A percentile compares a stretch with the other conserved stretches of the same genome.
Evolutionary conservation across 371 early-diverging fungal species (phyloP).

Genomic region (Homolaphlyctis polyrhiza): DNA sequence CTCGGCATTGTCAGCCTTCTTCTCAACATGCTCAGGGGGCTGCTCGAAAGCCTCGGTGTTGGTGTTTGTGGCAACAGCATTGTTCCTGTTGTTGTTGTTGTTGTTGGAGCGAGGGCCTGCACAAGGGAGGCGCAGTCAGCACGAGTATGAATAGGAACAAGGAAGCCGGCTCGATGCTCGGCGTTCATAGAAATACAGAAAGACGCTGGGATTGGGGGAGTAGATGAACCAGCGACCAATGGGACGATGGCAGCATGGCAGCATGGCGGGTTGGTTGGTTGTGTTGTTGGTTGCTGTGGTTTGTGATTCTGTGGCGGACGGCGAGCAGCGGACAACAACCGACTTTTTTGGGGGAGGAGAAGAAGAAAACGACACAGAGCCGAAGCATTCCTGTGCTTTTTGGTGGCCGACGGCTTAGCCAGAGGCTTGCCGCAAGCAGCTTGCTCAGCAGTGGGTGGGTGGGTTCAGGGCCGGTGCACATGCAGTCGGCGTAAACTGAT

Average conservation of each 20-base stretch:
- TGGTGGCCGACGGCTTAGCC: too few relatives aligned
- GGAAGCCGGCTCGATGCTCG: neutral
- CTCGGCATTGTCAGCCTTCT: slow-evolving; percentile 13
- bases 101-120: neutral
- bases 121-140: neutral
- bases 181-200: neutral
- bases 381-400: too few relatives aligned
- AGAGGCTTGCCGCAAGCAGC: too few relatives aligned
- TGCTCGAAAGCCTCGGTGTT: slow-evolving; percentile 22
- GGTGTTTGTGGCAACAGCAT: slow-evolving; percentile 9
- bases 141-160: neutral
- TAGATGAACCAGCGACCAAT: neutral
- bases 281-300: neutral
- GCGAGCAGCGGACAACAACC: neutral
- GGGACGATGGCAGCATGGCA: neutral
- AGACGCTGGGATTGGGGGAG: neutral
- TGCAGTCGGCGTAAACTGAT: too few relatives aligned
- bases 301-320: neutral
- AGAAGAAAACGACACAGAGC: too few relatives aligned
- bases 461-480: too few relatives aligned
- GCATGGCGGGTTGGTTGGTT: neutral
- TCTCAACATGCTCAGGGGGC: slow-evolving; percentile 17
- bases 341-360: too few relatives aligned
- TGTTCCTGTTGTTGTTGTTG: neutral
- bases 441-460: too few relatives aligned